Evolutionary conservation across 2,329 filamentous ascomycete species (phyloP), one percentile per base, ranked within the genome.

Genomic region (Orbilia javanica): DNA sequence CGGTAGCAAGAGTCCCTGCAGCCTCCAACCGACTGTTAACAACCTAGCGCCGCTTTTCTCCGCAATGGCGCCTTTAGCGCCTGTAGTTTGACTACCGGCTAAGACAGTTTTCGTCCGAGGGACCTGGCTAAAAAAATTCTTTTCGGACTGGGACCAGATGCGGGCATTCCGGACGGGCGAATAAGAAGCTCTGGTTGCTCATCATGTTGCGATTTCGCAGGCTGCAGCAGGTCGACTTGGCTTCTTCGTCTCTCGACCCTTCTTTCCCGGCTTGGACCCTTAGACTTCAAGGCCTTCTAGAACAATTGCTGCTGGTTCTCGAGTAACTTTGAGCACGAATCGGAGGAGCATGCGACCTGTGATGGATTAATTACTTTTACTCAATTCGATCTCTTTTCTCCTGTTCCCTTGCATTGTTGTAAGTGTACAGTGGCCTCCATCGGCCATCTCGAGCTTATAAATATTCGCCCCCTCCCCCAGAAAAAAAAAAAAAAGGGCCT

Each of bases 141-240:
- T 65, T 73, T 57, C 60, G 69, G 27, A 25, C 60, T 48, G 44
- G 48, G 55, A n/a, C 36, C 29, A 34, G 18, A 44, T 34, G 25
- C 55, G 18, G 52, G 22, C 18, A 20, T 39, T 34, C 48, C 46
- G 34, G 53, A 36, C 42, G 39, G 34, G 60, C 69, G 69, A 73
- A 73, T 73, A 29, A 53, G 69, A 66, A 18, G 60, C 20, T 36
- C 50, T 44, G 36, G 36, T 50, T 57, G 69, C 68, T 64, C 68
- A 55, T 71, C 68, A 64, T 71, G 68, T 46, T 71, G 66, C 66
- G 50, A 39, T 60, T 60, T 60, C 55, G 55, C 55, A 60, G 31
- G 52, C n/a, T 29, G n/a, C 10, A 7, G 52, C 7, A 10, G 15
- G 29, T 5, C 29, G 36, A 20, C 50, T 53, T 31, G 29, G 7